These are phyloP conservation scores for Kwoniella heveanensis DNA, from an alignment of 768 basidiomycete species.

Conservation along the genomic window DNA sequence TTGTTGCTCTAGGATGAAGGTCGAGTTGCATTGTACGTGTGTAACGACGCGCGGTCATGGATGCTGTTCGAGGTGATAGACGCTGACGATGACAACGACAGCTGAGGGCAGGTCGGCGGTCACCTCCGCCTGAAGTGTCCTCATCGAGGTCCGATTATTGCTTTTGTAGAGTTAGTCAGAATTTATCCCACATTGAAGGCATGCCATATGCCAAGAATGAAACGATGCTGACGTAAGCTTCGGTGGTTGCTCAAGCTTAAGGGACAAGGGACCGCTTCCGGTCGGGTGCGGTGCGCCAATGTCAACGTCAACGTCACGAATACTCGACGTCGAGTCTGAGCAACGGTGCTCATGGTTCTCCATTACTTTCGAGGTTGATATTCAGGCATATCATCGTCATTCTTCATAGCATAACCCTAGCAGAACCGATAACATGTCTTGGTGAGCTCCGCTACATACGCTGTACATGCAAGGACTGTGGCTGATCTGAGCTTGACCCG, in stretches of 20 bases:
- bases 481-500: no score
- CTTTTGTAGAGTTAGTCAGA: neutral
- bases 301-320: constrained; percentile 13
- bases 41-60: constrained; percentile 11
- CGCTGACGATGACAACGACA: constrained; percentile 10
- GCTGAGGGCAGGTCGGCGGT: neutral
- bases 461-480: no score
- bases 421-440: no score
- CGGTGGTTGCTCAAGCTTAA: neutral
- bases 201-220: neutral
- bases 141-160: no score
- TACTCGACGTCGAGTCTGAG: constrained; percentile 3
- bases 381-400: no score
- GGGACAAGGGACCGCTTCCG: constrained; percentile 1
- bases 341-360: no score
- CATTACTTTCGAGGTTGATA: no score
- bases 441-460: no score
- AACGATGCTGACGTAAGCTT: neutral
- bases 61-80: neutral
- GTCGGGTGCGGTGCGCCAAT: neutral
- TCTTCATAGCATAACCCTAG: neutral
- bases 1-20: no score
- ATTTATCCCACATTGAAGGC: neutral
- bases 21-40: no score
- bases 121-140: neutral